Evolutionary conservation across 495 filamentous ascomycete genomes (phyloP).

Genomic region (Bathelium albidoporum): DNA sequence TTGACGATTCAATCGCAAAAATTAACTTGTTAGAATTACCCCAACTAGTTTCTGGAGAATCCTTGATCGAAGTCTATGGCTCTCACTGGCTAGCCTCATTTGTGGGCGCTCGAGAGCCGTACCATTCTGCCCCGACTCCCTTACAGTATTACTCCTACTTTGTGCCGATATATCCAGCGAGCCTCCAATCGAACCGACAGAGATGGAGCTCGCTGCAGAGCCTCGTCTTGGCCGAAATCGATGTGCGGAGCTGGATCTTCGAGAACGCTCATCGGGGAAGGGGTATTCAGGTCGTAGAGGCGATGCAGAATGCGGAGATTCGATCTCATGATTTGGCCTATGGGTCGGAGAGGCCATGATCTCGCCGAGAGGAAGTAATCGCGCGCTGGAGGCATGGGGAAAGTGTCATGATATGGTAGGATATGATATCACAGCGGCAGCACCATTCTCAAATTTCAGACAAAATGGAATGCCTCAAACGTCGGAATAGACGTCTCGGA

Average conservation of each 20-base stretch:
- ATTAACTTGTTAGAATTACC: neutral
- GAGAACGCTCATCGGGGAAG: conserved; percentile 27
- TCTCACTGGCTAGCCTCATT: neutral
- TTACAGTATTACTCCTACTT: conserved; percentile 49
- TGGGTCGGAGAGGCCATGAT: conserved; percentile 26
- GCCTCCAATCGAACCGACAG: conserved; percentile 55
- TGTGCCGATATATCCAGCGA: conserved; percentile 55
- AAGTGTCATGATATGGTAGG: neutral
- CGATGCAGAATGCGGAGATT: conserved; percentile 19
- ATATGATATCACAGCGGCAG: neutral
- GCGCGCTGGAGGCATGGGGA: conserved; percentile 10
- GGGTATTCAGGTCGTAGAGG: conserved; percentile 24
- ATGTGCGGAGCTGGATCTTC: conserved; percentile 29
- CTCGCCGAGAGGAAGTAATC: neutral
- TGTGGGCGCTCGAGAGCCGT: conserved; percentile 17
- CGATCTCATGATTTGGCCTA: conserved; percentile 22
- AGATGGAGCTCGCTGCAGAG: conserved; percentile 64
- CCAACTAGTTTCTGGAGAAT: neutral
- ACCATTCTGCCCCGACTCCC: conserved; percentile 77
- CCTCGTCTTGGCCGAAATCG: conserved; percentile 52
- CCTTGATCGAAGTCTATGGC: neutral
- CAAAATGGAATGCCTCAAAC: neutral
- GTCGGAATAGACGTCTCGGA: neutral
- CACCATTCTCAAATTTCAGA: neutral
- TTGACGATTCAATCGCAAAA: neutral